phyloP scores from a whole-genome alignment of 192 early-diverging fungal genomes.

The Backusella liffmaniae region DNA sequence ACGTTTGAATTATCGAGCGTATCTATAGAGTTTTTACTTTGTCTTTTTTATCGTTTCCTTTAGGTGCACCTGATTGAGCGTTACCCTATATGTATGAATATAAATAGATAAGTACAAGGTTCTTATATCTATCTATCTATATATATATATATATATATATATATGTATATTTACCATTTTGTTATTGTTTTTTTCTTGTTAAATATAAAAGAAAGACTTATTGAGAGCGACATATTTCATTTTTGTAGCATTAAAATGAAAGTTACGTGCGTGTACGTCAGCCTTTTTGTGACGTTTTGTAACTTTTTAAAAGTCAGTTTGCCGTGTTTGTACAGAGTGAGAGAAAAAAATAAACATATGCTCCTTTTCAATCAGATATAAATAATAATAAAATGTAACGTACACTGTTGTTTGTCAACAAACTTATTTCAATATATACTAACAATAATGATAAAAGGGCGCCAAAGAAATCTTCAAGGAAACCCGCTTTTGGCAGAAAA shows the following conservation, averaged over 20 bases:
- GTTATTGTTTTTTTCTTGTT: neutral
- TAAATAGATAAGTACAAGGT: too few species aligned
- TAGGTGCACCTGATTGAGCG: constrained; percentile 76
- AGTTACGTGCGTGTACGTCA: neutral
- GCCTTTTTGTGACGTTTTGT: neutral
- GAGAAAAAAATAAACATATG: neutral
- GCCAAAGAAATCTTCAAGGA: constrained; percentile 1
- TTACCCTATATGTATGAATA: constrained; percentile 61
- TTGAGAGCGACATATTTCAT: neutral
- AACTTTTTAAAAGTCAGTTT: neutral
- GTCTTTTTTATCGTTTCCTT: constrained; percentile 63
- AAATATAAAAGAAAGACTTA: neutral
- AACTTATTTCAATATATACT: neutral
- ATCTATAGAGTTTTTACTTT: constrained; percentile 30
- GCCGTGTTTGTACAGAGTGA: too few species aligned
- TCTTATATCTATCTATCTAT: too few species aligned
- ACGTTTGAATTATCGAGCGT: neutral
- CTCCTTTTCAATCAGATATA: neutral
- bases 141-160: neutral
- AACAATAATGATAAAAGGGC: constrained; percentile 1
- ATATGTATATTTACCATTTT: neutral
- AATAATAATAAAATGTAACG: neutral
- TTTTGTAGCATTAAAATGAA: neutral
- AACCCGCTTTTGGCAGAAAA: constrained; percentile 1
- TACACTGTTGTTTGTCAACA: neutral